Conservation (phyloP, 306 rosid species). For the Cercis canadensis region DNA sequence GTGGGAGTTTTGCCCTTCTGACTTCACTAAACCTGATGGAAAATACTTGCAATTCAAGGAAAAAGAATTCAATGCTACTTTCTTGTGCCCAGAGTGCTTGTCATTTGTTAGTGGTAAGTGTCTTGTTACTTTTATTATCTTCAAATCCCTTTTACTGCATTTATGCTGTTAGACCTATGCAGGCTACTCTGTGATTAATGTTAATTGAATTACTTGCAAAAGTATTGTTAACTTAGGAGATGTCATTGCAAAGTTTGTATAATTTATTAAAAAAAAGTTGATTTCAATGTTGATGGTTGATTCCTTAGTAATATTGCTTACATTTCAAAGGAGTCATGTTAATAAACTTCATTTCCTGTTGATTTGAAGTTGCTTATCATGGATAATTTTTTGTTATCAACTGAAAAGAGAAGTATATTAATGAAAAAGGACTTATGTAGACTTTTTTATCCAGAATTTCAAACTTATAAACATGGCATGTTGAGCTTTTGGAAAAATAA, state of each 20-base stretch:
- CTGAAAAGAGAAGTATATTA: too few relatives aligned
- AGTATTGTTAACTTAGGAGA: background rate
- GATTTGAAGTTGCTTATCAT: conserved; percentile 3
- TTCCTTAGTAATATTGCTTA: conserved; percentile 21
- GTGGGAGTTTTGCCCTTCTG: conserved; percentile 95
- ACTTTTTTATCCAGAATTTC: conserved; percentile 19
- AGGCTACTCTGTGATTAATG: background rate
- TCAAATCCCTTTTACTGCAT: background rate
- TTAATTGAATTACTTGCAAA: background rate
- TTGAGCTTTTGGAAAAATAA: too few relatives aligned
- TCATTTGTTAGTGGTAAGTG: conserved; percentile 61
- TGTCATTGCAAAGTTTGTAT: conserved; percentile 9
- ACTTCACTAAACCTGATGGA: conserved; percentile 61
- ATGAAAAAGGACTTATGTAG: background rate
- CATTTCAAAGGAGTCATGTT: conserved; percentile 8
- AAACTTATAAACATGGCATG: background rate
- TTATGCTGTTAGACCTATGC: conserved; percentile 29
- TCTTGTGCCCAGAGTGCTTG: conserved; percentile 66
- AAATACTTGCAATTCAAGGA: conserved; percentile 56
- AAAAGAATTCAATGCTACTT: conserved; percentile 75
- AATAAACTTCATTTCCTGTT: conserved; percentile 12
- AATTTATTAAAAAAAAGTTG: conserved; percentile 15
- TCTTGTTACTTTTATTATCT: conserved; percentile 16
- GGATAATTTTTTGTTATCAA: background rate
- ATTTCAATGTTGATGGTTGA: conserved; percentile 1